These are phyloP conservation scores for Fagopyrum tataricum DNA, from an alignment of 148 eudicot species.

Conservation along the genomic window DNA sequence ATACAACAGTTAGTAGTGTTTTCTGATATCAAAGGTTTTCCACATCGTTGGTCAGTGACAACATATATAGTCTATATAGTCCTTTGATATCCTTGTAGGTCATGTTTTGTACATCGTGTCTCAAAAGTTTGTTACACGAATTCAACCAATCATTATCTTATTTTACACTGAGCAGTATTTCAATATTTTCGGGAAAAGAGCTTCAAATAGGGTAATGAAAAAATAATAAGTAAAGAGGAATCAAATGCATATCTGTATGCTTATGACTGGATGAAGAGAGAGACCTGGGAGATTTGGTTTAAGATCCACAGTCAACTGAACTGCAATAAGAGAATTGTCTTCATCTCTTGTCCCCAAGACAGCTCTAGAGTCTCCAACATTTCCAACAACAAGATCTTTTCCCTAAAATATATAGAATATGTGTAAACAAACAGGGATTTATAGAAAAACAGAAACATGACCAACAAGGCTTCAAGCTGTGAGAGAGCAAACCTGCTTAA, in stretches of 20 bases:
- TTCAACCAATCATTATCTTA: not conserved
- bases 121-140: not conserved
- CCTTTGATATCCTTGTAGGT: not conserved
- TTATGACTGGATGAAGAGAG: slow-evolving; percentile 4
- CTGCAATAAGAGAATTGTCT: slow-evolving; percentile 51
- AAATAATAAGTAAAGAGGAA: not conserved
- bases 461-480: slow-evolving; percentile 28
- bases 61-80: not conserved
- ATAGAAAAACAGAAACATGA: not conserved
- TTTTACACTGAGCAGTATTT: not conserved
- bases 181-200: not conserved
- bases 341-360: slow-evolving; percentile 73
- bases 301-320: slow-evolving; percentile 92
- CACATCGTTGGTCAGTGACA: not conserved
- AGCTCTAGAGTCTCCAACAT: slow-evolving; percentile 93
- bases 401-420: slow-evolving; percentile 29
- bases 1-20: not conserved
- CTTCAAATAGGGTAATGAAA: not conserved
- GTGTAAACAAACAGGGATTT: slow-evolving; percentile 13
- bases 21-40: not conserved
- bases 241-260: not conserved
- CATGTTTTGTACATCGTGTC: not conserved
- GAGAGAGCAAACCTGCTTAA: slow-evolving; percentile 61
- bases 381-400: slow-evolving; percentile 76
- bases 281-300: slow-evolving; percentile 97